These are phyloP conservation scores for carrot (Daucus carota) DNA, from an alignment of 129 eudicot species.

Conservation along the genomic window DNA sequence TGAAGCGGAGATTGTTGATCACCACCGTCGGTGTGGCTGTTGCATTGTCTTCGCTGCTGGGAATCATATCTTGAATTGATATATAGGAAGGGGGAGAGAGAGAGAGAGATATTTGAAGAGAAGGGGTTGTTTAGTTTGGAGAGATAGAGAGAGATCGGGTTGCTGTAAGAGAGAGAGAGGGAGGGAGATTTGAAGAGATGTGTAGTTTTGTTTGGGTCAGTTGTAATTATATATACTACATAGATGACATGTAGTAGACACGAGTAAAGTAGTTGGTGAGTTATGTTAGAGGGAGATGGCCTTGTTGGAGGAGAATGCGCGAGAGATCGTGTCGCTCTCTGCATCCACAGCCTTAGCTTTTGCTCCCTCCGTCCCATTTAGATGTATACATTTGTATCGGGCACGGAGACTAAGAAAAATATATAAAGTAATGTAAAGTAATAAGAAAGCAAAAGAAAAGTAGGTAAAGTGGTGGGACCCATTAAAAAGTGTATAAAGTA, in stretches of 20 bases:
- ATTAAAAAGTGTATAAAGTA: too few relatives aligned
- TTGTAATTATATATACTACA: too few relatives aligned
- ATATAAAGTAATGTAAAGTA: too few relatives aligned
- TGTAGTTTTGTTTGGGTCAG: not conserved
- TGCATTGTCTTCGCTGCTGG: conserved; percentile 9
- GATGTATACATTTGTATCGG: too few relatives aligned
- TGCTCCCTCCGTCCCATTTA: too few relatives aligned
- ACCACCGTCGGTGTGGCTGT: conserved; percentile 43
- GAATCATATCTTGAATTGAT: not conserved
- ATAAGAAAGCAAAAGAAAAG: too few relatives aligned
- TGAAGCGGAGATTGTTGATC: conserved; percentile 72
- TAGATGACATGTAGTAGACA: too few relatives aligned
- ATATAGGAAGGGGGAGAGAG: not conserved
- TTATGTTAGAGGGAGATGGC: not conserved
- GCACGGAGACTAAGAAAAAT: too few relatives aligned
- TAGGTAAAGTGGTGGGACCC: too few relatives aligned
- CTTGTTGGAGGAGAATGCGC: not conserved
- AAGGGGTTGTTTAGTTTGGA: not conserved
- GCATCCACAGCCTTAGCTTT: not conserved
- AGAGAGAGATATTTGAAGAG: not conserved
- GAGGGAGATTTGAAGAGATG: not conserved
- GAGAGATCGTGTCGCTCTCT: not conserved
- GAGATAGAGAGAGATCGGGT: not conserved
- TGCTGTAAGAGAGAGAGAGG: not conserved
- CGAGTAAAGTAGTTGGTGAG: not conserved